Conservation (phyloP, 306 rosid species). For the Fagus sylvatica region DNA sequence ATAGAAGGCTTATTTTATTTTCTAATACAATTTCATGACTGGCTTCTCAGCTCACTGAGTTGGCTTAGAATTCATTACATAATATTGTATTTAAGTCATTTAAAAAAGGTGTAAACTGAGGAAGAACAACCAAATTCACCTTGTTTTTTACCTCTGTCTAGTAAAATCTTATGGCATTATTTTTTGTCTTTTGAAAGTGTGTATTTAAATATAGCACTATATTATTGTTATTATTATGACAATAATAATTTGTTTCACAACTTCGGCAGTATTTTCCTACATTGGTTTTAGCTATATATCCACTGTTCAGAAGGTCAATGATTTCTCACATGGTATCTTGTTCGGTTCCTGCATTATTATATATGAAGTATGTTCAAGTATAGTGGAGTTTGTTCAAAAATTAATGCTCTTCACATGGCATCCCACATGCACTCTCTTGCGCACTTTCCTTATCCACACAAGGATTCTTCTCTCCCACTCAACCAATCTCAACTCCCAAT, state of each 20-base stretch:
- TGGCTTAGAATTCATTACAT: neutral
- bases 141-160: neutral
- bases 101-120: neutral
- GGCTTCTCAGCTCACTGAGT: constrained; percentile 1
- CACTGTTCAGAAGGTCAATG: constrained; percentile 38
- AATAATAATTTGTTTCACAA: constrained; percentile 3
- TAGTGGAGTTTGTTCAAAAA: constrained; percentile 39
- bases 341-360: constrained; percentile 33
- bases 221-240: neutral
- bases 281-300: constrained; percentile 21
- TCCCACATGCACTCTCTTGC: constrained; percentile 51
- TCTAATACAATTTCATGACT: neutral
- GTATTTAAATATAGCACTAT: neutral
- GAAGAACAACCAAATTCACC: neutral
- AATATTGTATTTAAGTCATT: neutral
- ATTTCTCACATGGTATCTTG: constrained; percentile 65
- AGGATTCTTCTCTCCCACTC: constrained; percentile 39
- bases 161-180: neutral
- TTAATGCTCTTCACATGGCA: constrained; percentile 78
- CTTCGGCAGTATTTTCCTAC: constrained; percentile 13
- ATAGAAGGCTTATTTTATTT: neutral
- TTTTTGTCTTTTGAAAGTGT: neutral
- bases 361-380: constrained; percentile 26
- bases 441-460: constrained; percentile 38
- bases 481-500: constrained; percentile 28